A percentile compares a stretch with the other conserved stretches of the same genome.
phyloP scores from a whole-genome alignment of 768 basidiomycete species.

The Leccinum truebloodii region DNA sequence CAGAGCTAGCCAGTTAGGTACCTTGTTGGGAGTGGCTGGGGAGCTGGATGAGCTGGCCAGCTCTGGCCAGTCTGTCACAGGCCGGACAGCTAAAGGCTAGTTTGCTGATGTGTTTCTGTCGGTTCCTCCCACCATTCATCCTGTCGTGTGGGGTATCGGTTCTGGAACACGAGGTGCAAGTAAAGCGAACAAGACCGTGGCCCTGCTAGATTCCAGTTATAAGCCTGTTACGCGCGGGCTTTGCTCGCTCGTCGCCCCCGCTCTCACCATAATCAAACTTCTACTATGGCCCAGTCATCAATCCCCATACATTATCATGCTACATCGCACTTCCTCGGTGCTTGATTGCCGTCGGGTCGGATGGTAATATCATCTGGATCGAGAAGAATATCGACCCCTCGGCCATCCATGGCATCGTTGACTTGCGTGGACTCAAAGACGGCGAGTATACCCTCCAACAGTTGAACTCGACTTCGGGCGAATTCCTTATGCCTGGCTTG shows the following conservation, averaged over 20 bases:
- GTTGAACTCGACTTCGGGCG: conserved; percentile 41
- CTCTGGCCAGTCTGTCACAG: too few species aligned
- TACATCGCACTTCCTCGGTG: conserved; percentile 52
- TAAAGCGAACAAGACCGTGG: not conserved
- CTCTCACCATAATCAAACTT: conserved; percentile 32
- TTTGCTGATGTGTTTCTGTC: too few species aligned
- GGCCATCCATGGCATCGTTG: conserved; percentile 51
- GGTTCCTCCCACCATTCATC: not conserved
- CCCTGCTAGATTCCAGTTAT: not conserved
- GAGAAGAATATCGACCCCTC: conserved; percentile 54
- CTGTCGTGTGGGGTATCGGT: not conserved
- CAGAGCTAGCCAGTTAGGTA: too few species aligned
- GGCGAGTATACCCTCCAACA: conserved; percentile 31
- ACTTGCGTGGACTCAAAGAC: conserved; percentile 48
- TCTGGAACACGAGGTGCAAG: not conserved
- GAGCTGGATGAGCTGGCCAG: too few species aligned
- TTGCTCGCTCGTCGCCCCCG: not conserved
- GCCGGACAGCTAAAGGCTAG: too few species aligned
- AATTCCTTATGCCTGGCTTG: conserved; percentile 84
- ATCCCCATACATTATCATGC: conserved; percentile 43
- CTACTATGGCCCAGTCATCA: conserved; percentile 62
- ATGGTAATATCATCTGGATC: conserved; percentile 71
- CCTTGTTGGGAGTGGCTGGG: too few species aligned
- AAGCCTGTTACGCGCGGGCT: not conserved
- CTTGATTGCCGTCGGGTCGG: conserved; percentile 50